A percentile compares a stretch with the other conserved stretches of the same genome.
Evolutionary conservation across 768 basidiomycete species (phyloP).

Genomic region (Gymnopilus dilepis): DNA sequence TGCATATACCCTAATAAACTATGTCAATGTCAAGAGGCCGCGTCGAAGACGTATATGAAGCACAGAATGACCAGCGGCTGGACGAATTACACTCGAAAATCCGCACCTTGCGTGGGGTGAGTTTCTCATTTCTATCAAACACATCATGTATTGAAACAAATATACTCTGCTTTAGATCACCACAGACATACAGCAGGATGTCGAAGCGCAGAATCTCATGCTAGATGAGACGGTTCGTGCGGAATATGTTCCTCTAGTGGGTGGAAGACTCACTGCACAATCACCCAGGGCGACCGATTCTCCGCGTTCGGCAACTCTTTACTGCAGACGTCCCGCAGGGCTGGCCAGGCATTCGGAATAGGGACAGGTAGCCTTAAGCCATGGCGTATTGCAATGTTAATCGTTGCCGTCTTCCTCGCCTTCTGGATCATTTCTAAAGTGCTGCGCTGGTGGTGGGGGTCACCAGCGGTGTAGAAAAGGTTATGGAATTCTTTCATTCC

Average conservation of each 20-base stretch:
- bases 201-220: slow-evolving; percentile 80
- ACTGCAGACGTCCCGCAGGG: slow-evolving; percentile 69
- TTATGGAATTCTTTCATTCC: not conserved
- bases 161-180: slow-evolving; percentile 61
- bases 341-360: slow-evolving; percentile 76
- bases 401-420: slow-evolving; percentile 57
- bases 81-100: slow-evolving; percentile 88
- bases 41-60: slow-evolving; percentile 78
- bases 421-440: slow-evolving; percentile 63
- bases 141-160: not conserved
- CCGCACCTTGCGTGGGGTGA: slow-evolving; percentile 79
- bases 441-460: slow-evolving; percentile 52
- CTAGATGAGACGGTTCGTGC: slow-evolving; percentile 75
- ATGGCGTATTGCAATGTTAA: slow-evolving; percentile 67
- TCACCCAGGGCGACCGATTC: slow-evolving; percentile 69
- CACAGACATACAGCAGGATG: slow-evolving; percentile 84
- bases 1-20: not conserved
- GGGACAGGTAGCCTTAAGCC: slow-evolving; percentile 69
- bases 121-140: slow-evolving; percentile 20
- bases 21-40: slow-evolving; percentile 49
- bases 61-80: slow-evolving; percentile 84
- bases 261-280: slow-evolving; percentile 6
- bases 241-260: not conserved
- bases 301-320: slow-evolving; percentile 66
- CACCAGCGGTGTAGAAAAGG: slow-evolving; percentile 20